Conservation (phyloP, 148 eudicot genomes). For the Selenicereus undatus region DNA sequence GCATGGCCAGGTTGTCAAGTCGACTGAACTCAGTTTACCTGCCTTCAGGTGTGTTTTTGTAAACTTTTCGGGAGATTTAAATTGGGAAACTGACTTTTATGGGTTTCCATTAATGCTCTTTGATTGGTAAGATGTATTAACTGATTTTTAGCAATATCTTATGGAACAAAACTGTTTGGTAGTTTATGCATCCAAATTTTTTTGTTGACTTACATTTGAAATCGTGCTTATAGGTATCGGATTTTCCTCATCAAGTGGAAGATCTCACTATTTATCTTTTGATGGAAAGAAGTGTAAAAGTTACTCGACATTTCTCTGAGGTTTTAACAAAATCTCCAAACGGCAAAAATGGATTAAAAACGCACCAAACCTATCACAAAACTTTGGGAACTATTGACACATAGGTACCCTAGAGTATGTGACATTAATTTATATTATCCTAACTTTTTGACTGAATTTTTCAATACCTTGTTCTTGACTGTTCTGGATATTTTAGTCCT, state of each 20-base stretch:
- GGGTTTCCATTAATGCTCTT: neutral
- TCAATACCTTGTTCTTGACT: too few relatives aligned
- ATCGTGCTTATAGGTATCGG: neutral
- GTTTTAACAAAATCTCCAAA: neutral
- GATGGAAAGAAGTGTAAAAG: neutral
- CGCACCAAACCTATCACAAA: too few relatives aligned
- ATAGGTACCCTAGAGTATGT: too few relatives aligned
- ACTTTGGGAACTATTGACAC: too few relatives aligned
- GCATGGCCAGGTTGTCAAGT: constrained; percentile 72
- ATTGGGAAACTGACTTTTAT: neutral
- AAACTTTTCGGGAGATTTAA: neutral
- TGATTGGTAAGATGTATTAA: neutral
- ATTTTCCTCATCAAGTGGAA: neutral
- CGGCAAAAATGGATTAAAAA: too few relatives aligned
- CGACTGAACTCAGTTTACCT: constrained; percentile 78
- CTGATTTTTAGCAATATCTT: neutral
- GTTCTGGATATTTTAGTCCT: too few relatives aligned
- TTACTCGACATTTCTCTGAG: too few relatives aligned
- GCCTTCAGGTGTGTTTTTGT: constrained; percentile 59
- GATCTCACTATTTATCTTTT: neutral
- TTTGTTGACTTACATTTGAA: neutral
- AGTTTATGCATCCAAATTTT: neutral
- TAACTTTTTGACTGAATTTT: too few relatives aligned
- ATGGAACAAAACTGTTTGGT: neutral
- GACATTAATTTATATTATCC: too few relatives aligned